phyloP scores from a whole-genome alignment of 768 basidiomycete species.

The Agrocybe praecox region DNA sequence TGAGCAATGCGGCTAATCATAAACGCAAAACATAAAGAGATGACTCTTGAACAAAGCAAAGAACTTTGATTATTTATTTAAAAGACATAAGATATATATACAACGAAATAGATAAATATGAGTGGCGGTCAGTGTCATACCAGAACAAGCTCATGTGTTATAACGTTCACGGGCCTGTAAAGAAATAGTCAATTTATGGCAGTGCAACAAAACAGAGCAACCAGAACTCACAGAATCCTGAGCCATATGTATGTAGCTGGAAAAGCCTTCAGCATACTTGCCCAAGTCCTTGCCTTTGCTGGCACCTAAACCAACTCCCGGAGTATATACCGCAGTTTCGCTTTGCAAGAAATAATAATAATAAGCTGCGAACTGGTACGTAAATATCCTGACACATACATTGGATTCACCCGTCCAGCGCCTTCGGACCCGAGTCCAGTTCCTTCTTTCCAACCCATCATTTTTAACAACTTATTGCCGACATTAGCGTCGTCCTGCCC shows the following conservation, averaged over 20 bases:
- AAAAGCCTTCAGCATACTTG: conserved; percentile 68
- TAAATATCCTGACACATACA: conserved; percentile 48
- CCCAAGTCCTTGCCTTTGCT: conserved; percentile 85
- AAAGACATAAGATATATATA: not conserved
- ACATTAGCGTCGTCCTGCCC: conserved; percentile 84
- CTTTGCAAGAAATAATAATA: conserved; percentile 37
- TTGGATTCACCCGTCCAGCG: conserved; percentile 86
- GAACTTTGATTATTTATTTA: too few relatives aligned
- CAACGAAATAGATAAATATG: not conserved
- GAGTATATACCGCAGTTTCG: conserved; percentile 82
- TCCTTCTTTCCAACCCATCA: conserved; percentile 98
- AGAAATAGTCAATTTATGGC: conserved; percentile 9
- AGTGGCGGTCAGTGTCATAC: not conserved
- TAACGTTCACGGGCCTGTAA: conserved; percentile 44
- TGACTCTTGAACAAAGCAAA: too few relatives aligned
- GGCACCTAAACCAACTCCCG: conserved; percentile 90
- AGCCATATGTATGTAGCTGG: conserved; percentile 72
- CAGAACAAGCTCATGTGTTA: conserved; percentile 13
- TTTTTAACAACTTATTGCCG: conserved; percentile 91
- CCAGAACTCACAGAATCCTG: conserved; percentile 63
- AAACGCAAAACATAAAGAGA: too few relatives aligned
- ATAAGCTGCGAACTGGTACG: not conserved
- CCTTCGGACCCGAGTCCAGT: conserved; percentile 82
- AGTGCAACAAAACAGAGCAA: conserved; percentile 4
- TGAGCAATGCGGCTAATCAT: too few relatives aligned